phyloP scores from a whole-genome alignment of 2,329 filamentous ascomycete species.

The Tolypocladium capitatum region DNA sequence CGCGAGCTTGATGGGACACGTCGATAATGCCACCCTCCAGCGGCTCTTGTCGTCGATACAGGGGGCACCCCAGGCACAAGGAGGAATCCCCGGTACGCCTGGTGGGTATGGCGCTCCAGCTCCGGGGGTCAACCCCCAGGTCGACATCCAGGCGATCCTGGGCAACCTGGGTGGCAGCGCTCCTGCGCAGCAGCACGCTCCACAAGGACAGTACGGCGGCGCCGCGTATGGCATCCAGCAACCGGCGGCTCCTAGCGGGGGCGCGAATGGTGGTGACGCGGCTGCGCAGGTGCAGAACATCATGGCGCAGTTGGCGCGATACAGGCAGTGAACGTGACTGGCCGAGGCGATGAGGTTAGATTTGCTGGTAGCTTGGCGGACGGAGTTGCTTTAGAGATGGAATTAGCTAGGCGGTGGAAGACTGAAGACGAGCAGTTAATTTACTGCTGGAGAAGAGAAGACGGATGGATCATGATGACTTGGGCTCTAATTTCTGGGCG shows the following conservation, averaged over 20 bases:
- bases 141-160: slow-evolving; percentile 35
- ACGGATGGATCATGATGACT: neutral
- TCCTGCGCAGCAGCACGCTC: slow-evolving; percentile 10
- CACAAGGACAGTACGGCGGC: slow-evolving; percentile 14
- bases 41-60: slow-evolving; percentile 51
- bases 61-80: slow-evolving; percentile 7
- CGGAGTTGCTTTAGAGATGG: neutral
- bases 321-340: slow-evolving; percentile 33
- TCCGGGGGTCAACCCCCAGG: slow-evolving; percentile 15
- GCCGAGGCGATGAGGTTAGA: neutral
- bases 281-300: slow-evolving; percentile 55
- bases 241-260: slow-evolving; percentile 13
- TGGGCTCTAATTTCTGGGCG: neutral
- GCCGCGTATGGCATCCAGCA: slow-evolving; percentile 17
- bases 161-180: slow-evolving; percentile 21
- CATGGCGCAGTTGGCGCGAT: slow-evolving; percentile 58
- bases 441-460: neutral
- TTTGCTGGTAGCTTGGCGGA: neutral
- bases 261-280: slow-evolving; percentile 17
- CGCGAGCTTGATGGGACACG: slow-evolving; percentile 49
- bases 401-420: neutral
- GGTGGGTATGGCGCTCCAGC: slow-evolving; percentile 8
- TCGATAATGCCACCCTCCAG: slow-evolving; percentile 60
- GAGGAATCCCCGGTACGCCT: slow-evolving; percentile 3
- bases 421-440: neutral